A percentile compares a stretch with the other conserved stretches of the same genome.
Conservation (phyloP, 139 green algal species). For the Ettlia oleoabundans region DNA sequence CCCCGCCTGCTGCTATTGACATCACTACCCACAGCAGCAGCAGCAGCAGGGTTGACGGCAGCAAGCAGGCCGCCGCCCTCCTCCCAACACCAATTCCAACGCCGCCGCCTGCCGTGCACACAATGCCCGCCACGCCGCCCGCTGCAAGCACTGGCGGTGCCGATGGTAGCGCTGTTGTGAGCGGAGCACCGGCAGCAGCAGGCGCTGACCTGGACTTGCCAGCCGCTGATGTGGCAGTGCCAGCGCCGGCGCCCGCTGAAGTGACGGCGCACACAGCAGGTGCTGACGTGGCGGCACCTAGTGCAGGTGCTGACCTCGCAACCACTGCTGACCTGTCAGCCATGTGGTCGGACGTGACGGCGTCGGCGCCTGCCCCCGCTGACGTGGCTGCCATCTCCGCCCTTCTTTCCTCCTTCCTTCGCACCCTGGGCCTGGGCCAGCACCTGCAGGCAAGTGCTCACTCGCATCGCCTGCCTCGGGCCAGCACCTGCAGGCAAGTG, state of each 20-base stretch:
- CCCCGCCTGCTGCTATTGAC: too few relatives aligned
- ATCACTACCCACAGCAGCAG: too few relatives aligned
- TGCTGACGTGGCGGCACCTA: not conserved
- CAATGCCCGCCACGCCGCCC: too few relatives aligned
- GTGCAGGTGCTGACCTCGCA: too few relatives aligned
- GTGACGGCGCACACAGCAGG: not conserved
- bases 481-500: slow-evolving; percentile 25
- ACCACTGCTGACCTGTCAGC: too few relatives aligned
- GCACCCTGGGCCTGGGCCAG: slow-evolving; percentile 5
- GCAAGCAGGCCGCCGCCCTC: too few relatives aligned
- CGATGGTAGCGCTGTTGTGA: not conserved
- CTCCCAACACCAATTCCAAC: not conserved
- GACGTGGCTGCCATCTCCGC: slow-evolving; percentile 10
- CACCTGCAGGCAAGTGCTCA: slow-evolving; percentile 26
- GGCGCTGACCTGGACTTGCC: not conserved
- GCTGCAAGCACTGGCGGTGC: not conserved
- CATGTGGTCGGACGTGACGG: too few relatives aligned
- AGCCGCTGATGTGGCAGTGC: not conserved
- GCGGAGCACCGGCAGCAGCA: not conserved
- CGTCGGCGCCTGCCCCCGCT: not conserved
- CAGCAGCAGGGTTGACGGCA: not conserved
- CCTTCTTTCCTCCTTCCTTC: not conserved
- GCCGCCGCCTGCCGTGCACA: not conserved
- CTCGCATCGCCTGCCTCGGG: not conserved
- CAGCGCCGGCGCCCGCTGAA: not conserved